Evolutionary conservation across 345 rosid genomes (phyloP).

Genomic region (Laguncularia racemosa): DNA sequence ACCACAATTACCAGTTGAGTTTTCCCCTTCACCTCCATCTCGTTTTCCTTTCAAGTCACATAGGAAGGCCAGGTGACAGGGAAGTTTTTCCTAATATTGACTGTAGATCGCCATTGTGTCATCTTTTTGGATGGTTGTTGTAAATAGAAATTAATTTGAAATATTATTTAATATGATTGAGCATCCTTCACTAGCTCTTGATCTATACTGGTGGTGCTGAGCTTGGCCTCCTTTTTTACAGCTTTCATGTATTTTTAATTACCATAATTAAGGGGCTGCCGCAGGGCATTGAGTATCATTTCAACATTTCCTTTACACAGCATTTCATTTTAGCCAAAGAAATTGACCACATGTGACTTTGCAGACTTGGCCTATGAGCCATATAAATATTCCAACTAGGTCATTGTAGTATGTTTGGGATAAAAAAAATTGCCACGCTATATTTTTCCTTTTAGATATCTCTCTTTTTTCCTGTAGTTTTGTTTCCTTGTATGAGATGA

Average conservation of each 20-base stretch:
- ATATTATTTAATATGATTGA: slow-evolving; percentile 13
- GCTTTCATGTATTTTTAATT: background rate
- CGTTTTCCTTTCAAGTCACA: slow-evolving; percentile 45
- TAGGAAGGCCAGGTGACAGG: slow-evolving; percentile 27
- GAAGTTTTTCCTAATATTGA: background rate
- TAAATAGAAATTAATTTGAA: slow-evolving; percentile 13
- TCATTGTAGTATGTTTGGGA: too few species aligned
- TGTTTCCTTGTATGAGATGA: too few species aligned
- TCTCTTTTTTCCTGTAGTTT: too few species aligned
- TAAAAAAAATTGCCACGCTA: too few species aligned
- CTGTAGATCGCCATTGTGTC: slow-evolving; percentile 12
- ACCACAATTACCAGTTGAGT: slow-evolving; percentile 69
- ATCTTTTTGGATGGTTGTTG: slow-evolving; percentile 15
- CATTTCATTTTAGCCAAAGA: background rate
- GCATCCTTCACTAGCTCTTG: slow-evolving; percentile 9
- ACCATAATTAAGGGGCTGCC: background rate
- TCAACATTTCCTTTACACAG: background rate
- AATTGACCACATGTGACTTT: too few species aligned
- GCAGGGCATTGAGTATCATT: background rate
- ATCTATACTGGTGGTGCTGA: background rate
- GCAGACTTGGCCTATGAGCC: too few species aligned
- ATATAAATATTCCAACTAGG: too few species aligned
- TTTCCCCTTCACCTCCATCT: slow-evolving; percentile 76
- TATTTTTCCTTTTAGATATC: too few species aligned
- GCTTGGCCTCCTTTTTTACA: background rate